Conservation (phyloP, 164 flowering plant genomes). For the Nelumbo lutea region DNA sequence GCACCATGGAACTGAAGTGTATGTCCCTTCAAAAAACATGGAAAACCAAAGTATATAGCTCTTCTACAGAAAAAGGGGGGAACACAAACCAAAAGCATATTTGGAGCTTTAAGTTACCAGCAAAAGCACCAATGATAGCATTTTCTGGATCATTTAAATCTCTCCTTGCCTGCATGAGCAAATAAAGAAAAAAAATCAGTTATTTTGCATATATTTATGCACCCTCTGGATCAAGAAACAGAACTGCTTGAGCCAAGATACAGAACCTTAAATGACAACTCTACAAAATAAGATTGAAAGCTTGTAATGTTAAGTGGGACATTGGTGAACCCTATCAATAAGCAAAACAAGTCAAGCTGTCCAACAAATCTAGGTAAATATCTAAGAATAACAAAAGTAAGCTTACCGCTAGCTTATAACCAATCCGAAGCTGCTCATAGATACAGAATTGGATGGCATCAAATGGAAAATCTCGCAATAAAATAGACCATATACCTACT, state of each 20-base stretch:
- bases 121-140: constrained; percentile 94
- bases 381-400: background rate
- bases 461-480: constrained; percentile 92
- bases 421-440: constrained; percentile 93
- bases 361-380: background rate
- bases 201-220: too few relatives aligned
- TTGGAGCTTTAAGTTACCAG: constrained; percentile 45
- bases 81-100: constrained; percentile 1
- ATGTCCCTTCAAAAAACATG: too few relatives aligned
- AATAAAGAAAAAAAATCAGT: background rate
- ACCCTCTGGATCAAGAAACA: too few relatives aligned
- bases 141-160: constrained; percentile 85
- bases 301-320: too few relatives aligned
- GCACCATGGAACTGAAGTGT: too few relatives aligned
- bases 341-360: too few relatives aligned
- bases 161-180: constrained; percentile 58
- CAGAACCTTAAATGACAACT: too few relatives aligned
- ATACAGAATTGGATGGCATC: constrained; percentile 23
- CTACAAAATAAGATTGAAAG: too few relatives aligned
- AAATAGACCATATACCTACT: constrained; percentile 84
- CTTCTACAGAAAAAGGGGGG: background rate
- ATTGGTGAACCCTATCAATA: too few relatives aligned
- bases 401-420: constrained; percentile 81
- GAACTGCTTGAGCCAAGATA: too few relatives aligned
- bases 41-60: background rate